Conservation (phyloP, 805 yeast species). For the Wickerhamiella sergipiensis region DNA sequence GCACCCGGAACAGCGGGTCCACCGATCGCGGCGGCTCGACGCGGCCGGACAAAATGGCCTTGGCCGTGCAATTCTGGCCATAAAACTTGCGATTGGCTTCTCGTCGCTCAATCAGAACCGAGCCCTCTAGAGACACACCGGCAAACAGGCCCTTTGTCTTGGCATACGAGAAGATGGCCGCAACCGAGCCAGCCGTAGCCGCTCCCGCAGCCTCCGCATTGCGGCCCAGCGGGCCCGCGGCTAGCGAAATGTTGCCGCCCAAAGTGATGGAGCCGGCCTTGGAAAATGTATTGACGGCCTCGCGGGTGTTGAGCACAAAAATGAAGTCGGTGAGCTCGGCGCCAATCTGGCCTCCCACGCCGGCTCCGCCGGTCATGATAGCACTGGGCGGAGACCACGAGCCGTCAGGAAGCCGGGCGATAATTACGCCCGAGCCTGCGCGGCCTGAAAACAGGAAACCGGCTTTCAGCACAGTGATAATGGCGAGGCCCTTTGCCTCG, state of each 20-base stretch:
- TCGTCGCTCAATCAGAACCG: slow-evolving; percentile 90
- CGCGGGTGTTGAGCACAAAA: slow-evolving; percentile 69
- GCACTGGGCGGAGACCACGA: slow-evolving; percentile 97
- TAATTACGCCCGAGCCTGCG: slow-evolving; percentile 94
- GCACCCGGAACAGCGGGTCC: slow-evolving; percentile 72
- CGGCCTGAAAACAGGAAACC: slow-evolving; percentile 93
- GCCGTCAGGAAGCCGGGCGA: slow-evolving; percentile 88
- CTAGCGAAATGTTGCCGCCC: slow-evolving; percentile 89
- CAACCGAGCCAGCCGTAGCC: slow-evolving; percentile 73
- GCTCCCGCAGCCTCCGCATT: slow-evolving; percentile 96
- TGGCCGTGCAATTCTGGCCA: slow-evolving; percentile 80
- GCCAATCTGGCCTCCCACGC: slow-evolving; percentile 97
- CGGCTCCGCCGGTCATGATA: slow-evolving; percentile 91
- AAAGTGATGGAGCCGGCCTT: slow-evolving; percentile 87
- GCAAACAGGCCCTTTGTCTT: slow-evolving; percentile 95
- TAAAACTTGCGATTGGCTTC: slow-evolving; percentile 94
- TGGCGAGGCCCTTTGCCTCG: slow-evolving; percentile 84
- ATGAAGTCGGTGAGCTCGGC: slow-evolving; percentile 94
- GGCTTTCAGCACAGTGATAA: slow-evolving; percentile 89
- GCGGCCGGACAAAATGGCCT: slow-evolving; percentile 66
- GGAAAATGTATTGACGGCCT: slow-evolving; percentile 89
- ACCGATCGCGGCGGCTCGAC: slow-evolving; percentile 90
- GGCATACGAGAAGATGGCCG: slow-evolving; percentile 87
- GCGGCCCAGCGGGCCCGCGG: slow-evolving; percentile 96
- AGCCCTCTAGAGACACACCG: slow-evolving; percentile 94